phyloP scores from a whole-genome alignment of 495 filamentous ascomycete genomes.

The Hypoxylon intermedium region DNA sequence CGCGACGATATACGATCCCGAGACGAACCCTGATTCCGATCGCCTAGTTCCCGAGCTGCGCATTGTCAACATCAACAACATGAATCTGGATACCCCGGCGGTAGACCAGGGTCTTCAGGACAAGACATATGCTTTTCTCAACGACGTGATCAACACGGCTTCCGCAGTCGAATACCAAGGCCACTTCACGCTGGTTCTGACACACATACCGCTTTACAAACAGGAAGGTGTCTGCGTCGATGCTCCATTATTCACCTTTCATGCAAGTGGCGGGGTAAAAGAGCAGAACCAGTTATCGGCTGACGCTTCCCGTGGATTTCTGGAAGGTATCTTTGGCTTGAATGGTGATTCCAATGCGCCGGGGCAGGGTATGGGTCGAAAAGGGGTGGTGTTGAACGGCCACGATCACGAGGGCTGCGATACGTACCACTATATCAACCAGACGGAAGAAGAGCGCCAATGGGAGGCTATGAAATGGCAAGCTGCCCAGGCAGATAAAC shows the following conservation, averaged over 20 bases:
- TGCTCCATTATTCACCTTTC: constrained; percentile 78
- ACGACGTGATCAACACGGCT: constrained; percentile 70
- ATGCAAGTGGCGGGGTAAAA: constrained; percentile 72
- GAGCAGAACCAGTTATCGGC: constrained; percentile 91
- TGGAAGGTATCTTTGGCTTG: constrained; percentile 82
- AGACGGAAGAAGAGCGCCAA: constrained; percentile 47
- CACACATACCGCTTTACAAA: constrained; percentile 92
- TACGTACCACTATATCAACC: constrained; percentile 77
- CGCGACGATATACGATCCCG: constrained; percentile 45
- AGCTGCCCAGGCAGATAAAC: constrained; percentile 40
- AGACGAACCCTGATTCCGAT: constrained; percentile 45
- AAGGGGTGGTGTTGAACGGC: constrained; percentile 80
- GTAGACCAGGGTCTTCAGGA: constrained; percentile 67
- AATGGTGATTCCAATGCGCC: constrained; percentile 63
- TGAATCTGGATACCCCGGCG: constrained; percentile 89
- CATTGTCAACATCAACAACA: constrained; percentile 84
- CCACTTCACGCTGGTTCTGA: constrained; percentile 82
- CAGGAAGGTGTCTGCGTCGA: constrained; percentile 83
- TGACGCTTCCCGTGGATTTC: constrained; percentile 67
- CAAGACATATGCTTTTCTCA: constrained; percentile 78
- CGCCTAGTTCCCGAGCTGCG: constrained; percentile 69
- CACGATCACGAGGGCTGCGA: constrained; percentile 97
- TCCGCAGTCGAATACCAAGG: constrained; percentile 69
- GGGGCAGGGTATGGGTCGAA: constrained; percentile 64
- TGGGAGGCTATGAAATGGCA: constrained; percentile 58